Evolutionary conservation across 805 yeast species (phyloP).

Genomic region (Candida adriatica): DNA sequence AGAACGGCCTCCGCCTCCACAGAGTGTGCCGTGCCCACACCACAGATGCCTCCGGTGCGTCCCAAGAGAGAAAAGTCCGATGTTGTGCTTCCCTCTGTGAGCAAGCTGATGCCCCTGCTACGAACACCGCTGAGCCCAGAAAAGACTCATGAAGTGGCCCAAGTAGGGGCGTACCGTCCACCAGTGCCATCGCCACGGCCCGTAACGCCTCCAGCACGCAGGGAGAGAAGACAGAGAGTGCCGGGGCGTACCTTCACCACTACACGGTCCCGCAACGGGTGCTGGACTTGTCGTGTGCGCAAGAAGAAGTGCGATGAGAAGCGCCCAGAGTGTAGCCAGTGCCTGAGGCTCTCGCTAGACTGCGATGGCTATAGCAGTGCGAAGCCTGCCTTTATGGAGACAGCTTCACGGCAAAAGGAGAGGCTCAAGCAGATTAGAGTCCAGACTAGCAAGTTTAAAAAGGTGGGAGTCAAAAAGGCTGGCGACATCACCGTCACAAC

Average conservation of each 20-base stretch:
- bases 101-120: too few relatives aligned
- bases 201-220: not conserved
- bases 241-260: conserved; percentile 11
- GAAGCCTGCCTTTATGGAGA: conserved; percentile 50
- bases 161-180: too few relatives aligned
- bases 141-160: too few relatives aligned
- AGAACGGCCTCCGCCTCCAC: too few relatives aligned
- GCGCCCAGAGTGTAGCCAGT: conserved; percentile 52
- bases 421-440: conserved; percentile 46
- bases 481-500: too few relatives aligned
- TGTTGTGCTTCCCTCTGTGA: too few relatives aligned
- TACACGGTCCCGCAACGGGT: conserved; percentile 50
- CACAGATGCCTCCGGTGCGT: too few relatives aligned
- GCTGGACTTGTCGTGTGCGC: conserved; percentile 74
- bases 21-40: too few relatives aligned
- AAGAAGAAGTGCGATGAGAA: conserved; percentile 69
- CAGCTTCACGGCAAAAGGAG: conserved; percentile 32
- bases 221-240: conserved; percentile 1
- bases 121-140: too few relatives aligned
- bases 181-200: too few relatives aligned
- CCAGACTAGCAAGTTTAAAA: conserved; percentile 35
- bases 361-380: conserved; percentile 50
- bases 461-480: conserved; percentile 30
- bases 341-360: conserved; percentile 44
- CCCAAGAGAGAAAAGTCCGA: too few relatives aligned